Percentiles rank a stretch among this genome's conserved stretches.
These are phyloP conservation scores for Rhodotorula sphaerocarpa DNA, from an alignment of 768 basidiomycete genomes.

Conservation along the genomic window DNA sequence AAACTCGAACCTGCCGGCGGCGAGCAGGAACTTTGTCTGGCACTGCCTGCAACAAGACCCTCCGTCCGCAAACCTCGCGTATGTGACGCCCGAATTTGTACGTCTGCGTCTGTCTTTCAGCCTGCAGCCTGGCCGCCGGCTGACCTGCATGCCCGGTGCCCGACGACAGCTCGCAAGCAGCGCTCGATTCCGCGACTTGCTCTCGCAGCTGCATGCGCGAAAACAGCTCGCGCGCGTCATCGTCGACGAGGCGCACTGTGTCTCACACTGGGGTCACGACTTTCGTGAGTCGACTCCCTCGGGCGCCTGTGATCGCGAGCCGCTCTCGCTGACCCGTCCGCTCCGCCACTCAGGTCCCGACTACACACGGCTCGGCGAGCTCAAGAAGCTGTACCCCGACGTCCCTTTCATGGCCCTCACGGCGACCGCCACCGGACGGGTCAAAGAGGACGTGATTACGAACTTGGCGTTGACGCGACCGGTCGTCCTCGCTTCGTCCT, in stretches of 20 bases:
- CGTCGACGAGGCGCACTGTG: conserved; percentile 92
- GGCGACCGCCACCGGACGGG: conserved; percentile 76
- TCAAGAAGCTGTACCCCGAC: conserved; percentile 65
- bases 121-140: too few relatives aligned
- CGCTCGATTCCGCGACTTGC: conserved; percentile 50
- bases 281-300: conserved; percentile 52
- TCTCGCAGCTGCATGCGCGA: conserved; percentile 54
- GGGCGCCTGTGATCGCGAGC: background rate
- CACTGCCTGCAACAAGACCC: conserved; percentile 39
- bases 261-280: conserved; percentile 82
- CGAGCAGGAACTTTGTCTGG: conserved; percentile 41
- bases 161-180: conserved; percentile 49
- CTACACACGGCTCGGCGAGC: conserved; percentile 60
- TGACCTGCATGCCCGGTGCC: background rate
- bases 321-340: background rate
- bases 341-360: conserved; percentile 42
- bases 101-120: background rate
- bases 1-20: conserved; percentile 49
- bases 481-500: conserved; percentile 65
- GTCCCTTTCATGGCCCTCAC: conserved; percentile 94
- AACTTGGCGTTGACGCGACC: conserved; percentile 58
- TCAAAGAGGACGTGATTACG: conserved; percentile 66
- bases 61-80: conserved; percentile 58
- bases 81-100: conserved; percentile 86
- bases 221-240: conserved; percentile 75